phyloP scores from a whole-genome alignment of 2,329 filamentous ascomycete genomes.

The Fusarium graminum region DNA sequence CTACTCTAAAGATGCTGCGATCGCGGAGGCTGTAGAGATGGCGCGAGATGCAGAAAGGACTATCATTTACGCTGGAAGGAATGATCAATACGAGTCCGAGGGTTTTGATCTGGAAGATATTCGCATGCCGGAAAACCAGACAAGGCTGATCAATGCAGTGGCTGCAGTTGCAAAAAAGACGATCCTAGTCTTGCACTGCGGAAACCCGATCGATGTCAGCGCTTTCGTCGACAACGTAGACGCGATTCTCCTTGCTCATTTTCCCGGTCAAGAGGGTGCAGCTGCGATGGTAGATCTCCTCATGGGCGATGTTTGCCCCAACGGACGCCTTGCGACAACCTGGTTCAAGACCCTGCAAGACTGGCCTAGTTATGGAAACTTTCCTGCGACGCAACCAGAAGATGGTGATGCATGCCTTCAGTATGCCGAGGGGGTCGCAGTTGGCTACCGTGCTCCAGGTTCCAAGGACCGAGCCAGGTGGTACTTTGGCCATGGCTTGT shows the following conservation, averaged over 20 bases:
- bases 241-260: constrained; percentile 28
- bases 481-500: constrained; percentile 31
- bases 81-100: constrained; percentile 35
- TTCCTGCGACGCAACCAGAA: constrained; percentile 15
- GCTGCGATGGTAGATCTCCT: constrained; percentile 24
- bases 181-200: constrained; percentile 29
- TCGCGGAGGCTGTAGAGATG: constrained; percentile 23
- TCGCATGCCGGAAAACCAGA: constrained; percentile 26
- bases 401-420: constrained; percentile 8
- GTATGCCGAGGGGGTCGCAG: constrained; percentile 25
- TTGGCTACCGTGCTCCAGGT: constrained; percentile 27
- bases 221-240: constrained; percentile 26
- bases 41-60: constrained; percentile 11
- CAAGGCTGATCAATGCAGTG: constrained; percentile 24
- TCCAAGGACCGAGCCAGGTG: not conserved
- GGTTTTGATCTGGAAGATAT: constrained; percentile 34
- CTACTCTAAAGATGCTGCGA: constrained; percentile 17
- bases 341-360: constrained; percentile 36
- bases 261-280: constrained; percentile 35
- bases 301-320: constrained; percentile 18
- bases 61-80: constrained; percentile 33
- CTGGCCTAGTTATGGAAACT: constrained; percentile 26
- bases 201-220: constrained; percentile 32
- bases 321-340: constrained; percentile 27
- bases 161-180: constrained; percentile 26